These are phyloP conservation scores for Collybiopsis confluens DNA, from an alignment of 768 basidiomycete genomes.

Conservation along the genomic window DNA sequence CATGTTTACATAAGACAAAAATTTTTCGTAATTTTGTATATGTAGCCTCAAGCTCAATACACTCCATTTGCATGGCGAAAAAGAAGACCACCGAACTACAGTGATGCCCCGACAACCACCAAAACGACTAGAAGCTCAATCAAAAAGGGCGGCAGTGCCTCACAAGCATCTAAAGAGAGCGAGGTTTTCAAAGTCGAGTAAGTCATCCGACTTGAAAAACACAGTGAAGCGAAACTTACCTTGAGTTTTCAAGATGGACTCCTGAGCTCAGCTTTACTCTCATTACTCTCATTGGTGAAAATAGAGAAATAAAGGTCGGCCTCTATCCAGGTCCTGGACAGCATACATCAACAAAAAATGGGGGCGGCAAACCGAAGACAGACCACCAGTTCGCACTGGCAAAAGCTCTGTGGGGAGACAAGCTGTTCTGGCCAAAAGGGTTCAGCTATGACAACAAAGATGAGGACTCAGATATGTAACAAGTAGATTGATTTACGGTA, in stretches of 20 bases:
- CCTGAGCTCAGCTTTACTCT: not conserved
- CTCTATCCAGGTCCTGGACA: not conserved
- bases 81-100: no score
- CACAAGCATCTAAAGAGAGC: not conserved
- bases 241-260: not conserved
- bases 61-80: no score
- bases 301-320: not conserved
- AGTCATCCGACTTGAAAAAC: not conserved
- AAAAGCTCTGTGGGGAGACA: not conserved
- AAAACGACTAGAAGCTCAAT: no score
- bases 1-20: slow-evolving; percentile 15
- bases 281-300: not conserved
- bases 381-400: not conserved
- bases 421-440: not conserved
- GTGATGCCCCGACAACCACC: no score
- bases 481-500: no score
- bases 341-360: not conserved
- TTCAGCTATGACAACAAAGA: no score
- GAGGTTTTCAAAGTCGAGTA: not conserved
- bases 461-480: no score
- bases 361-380: not conserved
- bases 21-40: no score
- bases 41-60: no score
- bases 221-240: not conserved
- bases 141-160: no score